Evolutionary conservation across 2,329 filamentous ascomycete genomes (phyloP).

Genomic region (Aspergillus sp.): DNA sequence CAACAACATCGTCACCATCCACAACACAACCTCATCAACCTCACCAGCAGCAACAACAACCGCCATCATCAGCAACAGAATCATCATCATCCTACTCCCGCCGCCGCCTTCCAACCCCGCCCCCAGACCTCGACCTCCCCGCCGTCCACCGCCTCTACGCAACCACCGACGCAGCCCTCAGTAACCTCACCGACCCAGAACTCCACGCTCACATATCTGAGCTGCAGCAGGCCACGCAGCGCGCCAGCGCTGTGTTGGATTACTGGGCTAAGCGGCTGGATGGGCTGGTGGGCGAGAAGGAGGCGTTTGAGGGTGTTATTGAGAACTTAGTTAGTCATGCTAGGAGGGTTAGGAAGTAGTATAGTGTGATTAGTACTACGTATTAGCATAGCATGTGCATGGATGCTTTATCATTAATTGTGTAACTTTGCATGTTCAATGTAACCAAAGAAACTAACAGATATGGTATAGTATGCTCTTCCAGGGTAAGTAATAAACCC

Average conservation of each 20-base stretch:
- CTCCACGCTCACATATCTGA: constrained; percentile 61
- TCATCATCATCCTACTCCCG: constrained; percentile 24
- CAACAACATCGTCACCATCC: constrained; percentile 7
- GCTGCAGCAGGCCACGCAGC: constrained; percentile 60
- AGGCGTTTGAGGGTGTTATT: constrained; percentile 93
- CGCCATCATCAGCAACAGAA: background rate
- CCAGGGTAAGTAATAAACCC: too few species aligned
- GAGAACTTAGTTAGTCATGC: constrained; percentile 92
- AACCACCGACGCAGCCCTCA: constrained; percentile 75
- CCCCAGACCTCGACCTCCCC: constrained; percentile 70
- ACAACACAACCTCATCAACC: constrained; percentile 23
- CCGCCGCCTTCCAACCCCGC: constrained; percentile 50
- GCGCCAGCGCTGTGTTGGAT: constrained; percentile 68
- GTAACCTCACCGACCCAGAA: constrained; percentile 70
- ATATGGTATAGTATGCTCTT: background rate
- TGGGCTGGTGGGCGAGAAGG: constrained; percentile 79
- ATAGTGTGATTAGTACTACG: background rate
- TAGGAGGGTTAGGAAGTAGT: constrained; percentile 69
- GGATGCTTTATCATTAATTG: background rate
- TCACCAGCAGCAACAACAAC: constrained; percentile 7
- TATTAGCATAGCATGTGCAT: background rate
- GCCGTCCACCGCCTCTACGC: constrained; percentile 68
- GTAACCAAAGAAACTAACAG: background rate
- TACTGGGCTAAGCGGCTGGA: constrained; percentile 85
- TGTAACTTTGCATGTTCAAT: background rate